Evolutionary conservation across 2,329 filamentous ascomycete species (phyloP).

Genomic region (Aspergillus niger): DNA sequence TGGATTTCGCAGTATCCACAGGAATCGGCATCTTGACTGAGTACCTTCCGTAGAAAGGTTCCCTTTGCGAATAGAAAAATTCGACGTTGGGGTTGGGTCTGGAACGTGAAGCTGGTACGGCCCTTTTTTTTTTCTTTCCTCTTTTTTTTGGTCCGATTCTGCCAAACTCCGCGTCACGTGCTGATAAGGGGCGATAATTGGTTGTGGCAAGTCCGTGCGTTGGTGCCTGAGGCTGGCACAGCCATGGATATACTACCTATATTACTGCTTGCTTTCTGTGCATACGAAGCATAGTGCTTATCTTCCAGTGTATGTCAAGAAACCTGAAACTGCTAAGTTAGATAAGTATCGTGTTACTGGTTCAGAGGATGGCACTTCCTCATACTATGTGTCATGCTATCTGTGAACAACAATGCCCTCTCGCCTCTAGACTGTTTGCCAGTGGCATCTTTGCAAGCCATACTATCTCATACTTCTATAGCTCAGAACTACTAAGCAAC

Average conservation of each 20-base stretch:
- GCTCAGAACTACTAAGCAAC: too few relatives aligned
- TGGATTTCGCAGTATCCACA: conserved; percentile 42
- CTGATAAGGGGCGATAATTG: conserved; percentile 24
- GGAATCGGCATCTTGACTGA: conserved; percentile 35
- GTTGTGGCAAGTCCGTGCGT: not conserved
- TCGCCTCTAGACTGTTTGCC: too few relatives aligned
- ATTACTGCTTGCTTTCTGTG: not conserved
- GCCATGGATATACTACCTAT: too few relatives aligned
- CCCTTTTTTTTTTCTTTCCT: conserved; percentile 29
- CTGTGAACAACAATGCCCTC: too few relatives aligned
- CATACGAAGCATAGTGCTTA: too few relatives aligned
- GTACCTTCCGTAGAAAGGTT: conserved; percentile 13
- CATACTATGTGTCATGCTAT: too few relatives aligned
- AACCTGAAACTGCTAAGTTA: too few relatives aligned
- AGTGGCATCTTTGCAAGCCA: too few relatives aligned
- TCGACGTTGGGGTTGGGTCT: conserved; percentile 3
- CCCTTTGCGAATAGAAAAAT: conserved; percentile 9
- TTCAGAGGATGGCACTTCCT: too few relatives aligned
- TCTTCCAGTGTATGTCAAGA: too few relatives aligned
- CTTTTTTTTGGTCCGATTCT: conserved; percentile 29
- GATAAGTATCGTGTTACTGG: too few relatives aligned
- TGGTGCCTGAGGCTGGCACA: conserved; percentile 19
- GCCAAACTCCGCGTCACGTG: conserved; percentile 37
- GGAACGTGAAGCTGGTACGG: conserved; percentile 14
- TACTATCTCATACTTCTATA: too few relatives aligned